phyloP scores from a whole-genome alignment of 176 grass and related monocot genomes.

The Microstegium vimineum region DNA sequence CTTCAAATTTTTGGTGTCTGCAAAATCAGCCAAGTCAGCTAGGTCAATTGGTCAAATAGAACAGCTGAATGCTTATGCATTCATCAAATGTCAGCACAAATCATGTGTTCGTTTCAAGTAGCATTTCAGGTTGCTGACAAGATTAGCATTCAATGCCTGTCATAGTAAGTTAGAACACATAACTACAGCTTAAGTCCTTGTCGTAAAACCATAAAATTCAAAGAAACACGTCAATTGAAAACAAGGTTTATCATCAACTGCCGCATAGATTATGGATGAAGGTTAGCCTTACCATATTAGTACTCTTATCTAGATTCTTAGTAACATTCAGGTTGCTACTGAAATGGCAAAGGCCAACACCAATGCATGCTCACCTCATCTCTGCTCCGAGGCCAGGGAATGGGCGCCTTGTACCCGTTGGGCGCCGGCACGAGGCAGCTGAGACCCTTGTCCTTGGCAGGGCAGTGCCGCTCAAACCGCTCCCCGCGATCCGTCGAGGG shows the following conservation, averaged over 20 bases:
- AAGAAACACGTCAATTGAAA: neutral
- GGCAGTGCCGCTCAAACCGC: constrained; percentile 89
- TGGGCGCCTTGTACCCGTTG: constrained; percentile 70
- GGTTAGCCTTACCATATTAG: neutral
- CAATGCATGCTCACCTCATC: constrained; percentile 62
- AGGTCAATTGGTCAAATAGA: neutral
- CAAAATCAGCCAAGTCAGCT: neutral
- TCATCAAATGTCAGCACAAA: neutral
- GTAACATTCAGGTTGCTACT: neutral
- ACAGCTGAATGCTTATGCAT: neutral
- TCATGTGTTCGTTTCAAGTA: neutral
- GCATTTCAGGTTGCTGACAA: neutral
- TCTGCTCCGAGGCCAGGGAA: constrained; percentile 88
- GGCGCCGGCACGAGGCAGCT: constrained; percentile 69
- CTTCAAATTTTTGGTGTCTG: neutral
- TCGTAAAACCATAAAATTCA: neutral
- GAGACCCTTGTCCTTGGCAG: constrained; percentile 54
- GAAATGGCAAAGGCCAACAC: constrained; percentile 15
- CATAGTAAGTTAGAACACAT: neutral
- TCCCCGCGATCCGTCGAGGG: constrained; percentile 58
- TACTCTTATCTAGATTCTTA: neutral
- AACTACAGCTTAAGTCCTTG: neutral
- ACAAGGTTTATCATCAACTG: neutral
- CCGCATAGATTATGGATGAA: neutral
- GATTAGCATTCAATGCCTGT: neutral